Conservation (phyloP, 2,329 filamentous ascomycete species). For the Lachnellula occidentalis region DNA sequence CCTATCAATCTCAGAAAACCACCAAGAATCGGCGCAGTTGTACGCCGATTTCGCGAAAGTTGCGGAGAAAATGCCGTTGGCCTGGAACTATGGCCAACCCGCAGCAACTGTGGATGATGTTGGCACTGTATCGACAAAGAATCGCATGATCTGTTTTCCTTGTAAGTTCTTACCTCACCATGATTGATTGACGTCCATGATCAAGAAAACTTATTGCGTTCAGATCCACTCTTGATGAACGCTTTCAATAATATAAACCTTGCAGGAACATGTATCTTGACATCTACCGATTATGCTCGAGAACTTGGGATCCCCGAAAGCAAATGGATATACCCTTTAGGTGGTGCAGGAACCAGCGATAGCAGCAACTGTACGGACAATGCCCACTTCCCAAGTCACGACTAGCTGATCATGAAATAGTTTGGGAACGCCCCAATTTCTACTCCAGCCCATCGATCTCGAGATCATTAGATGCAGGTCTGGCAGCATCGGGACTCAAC, state of each 20-base stretch:
- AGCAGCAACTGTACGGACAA: slow-evolving; percentile 43
- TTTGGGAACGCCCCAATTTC: slow-evolving; percentile 58
- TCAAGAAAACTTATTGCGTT: neutral
- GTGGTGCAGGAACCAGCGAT: slow-evolving; percentile 58
- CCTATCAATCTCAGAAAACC: slow-evolving; percentile 51
- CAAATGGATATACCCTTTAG: slow-evolving; percentile 59
- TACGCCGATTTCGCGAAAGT: slow-evolving; percentile 57
- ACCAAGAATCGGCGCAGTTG: slow-evolving; percentile 51
- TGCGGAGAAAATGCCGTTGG: slow-evolving; percentile 45
- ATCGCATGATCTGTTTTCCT: slow-evolving; percentile 63
- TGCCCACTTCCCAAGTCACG: neutral
- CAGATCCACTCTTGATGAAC: slow-evolving; percentile 65
- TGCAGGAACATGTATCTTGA: slow-evolving; percentile 55
- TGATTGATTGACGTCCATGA: slow-evolving; percentile 11
- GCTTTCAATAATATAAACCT: slow-evolving; percentile 66
- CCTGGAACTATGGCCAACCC: slow-evolving; percentile 50
- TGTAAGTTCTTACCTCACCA: slow-evolving; percentile 40
- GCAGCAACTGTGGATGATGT: slow-evolving; percentile 46
- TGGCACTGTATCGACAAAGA: slow-evolving; percentile 47
- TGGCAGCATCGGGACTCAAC: slow-evolving; percentile 42
- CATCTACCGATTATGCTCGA: slow-evolving; percentile 48
- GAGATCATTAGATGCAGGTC: slow-evolving; percentile 48
- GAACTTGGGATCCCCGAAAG: slow-evolving; percentile 48
- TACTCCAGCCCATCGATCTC: slow-evolving; percentile 53
- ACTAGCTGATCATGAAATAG: slow-evolving; percentile 30